These are phyloP conservation scores for Trichoderma sp. DNA, from an alignment of 2,329 filamentous ascomycete species.

Conservation along the genomic window DNA sequence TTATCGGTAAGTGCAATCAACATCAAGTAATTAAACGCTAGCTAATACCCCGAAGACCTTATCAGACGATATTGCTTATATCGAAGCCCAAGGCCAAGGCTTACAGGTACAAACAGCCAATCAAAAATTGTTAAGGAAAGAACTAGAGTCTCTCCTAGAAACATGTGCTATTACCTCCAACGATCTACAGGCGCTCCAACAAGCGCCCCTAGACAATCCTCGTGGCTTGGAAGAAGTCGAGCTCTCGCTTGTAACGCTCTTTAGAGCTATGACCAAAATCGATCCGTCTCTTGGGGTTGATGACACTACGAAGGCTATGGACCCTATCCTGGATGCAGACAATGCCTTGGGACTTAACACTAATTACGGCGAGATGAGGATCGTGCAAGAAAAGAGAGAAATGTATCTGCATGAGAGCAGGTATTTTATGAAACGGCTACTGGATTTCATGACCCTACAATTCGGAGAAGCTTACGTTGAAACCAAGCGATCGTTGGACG, in stretches of 20 bases:
- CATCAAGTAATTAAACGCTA: background rate
- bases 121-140: slow-evolving; percentile 88
- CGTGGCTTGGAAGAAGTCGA: slow-evolving; percentile 78
- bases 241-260: slow-evolving; percentile 73
- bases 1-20: slow-evolving; percentile 66
- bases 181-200: slow-evolving; percentile 68
- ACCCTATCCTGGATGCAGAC: slow-evolving; percentile 46
- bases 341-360: slow-evolving; percentile 61
- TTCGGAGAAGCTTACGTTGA: slow-evolving; percentile 76
- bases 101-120: slow-evolving; percentile 96
- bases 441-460: slow-evolving; percentile 78
- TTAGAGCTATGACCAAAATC: slow-evolving; percentile 91
- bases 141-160: slow-evolving; percentile 84
- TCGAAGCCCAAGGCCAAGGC: slow-evolving; percentile 95
- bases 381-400: slow-evolving; percentile 91
- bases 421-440: slow-evolving; percentile 75
- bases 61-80: slow-evolving; percentile 93
- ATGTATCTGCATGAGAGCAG: slow-evolving; percentile 77
- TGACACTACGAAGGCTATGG: slow-evolving; percentile 51
- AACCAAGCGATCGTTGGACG: slow-evolving; percentile 65
- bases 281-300: slow-evolving; percentile 72
- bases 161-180: slow-evolving; percentile 87
- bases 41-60: slow-evolving; percentile 63
- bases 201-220: slow-evolving; percentile 70
- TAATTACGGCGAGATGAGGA: slow-evolving; percentile 86